Conservation (phyloP, 495 filamentous ascomycete genomes). For the Tuber indicum region DNA sequence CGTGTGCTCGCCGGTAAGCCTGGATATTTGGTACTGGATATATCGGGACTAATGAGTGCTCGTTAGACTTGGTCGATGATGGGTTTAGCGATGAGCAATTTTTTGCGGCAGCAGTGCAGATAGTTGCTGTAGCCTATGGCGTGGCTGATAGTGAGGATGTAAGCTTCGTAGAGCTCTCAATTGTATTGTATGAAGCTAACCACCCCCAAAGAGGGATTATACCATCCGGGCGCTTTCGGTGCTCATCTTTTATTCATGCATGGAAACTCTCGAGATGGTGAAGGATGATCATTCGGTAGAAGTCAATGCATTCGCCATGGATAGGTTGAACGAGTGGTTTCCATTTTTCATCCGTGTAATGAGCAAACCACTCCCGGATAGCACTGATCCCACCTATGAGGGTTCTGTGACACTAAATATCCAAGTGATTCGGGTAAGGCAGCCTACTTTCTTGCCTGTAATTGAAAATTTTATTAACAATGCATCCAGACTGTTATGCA, state of each 20-base stretch:
- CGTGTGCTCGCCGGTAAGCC: conserved; percentile 40
- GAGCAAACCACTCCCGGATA: conserved; percentile 59
- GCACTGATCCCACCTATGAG: conserved; percentile 41
- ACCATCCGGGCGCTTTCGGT: conserved; percentile 75
- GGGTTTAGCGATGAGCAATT: conserved; percentile 90
- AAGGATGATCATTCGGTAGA: conserved; percentile 79
- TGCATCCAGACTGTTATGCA: conserved; percentile 69
- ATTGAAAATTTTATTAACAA: conserved; percentile 16
- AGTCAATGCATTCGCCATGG: conserved; percentile 81
- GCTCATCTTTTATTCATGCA: conserved; percentile 78
- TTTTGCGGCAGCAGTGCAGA: conserved; percentile 73
- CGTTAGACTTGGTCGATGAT: conserved; percentile 76
- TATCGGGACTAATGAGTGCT: conserved; percentile 55
- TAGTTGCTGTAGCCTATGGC: conserved; percentile 73
- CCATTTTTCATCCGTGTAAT: conserved; percentile 64
- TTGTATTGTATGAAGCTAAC: conserved; percentile 5
- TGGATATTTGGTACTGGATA: conserved; percentile 32
- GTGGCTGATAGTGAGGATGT: conserved; percentile 65
- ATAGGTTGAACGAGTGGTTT: conserved; percentile 71
- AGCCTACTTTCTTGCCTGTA: conserved; percentile 4
- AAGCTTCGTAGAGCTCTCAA: conserved; percentile 8
- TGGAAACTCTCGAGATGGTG: conserved; percentile 92
- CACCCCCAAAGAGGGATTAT: conserved; percentile 51
- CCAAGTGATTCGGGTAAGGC: conserved; percentile 68
- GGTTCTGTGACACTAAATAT: conserved; percentile 72